These are phyloP conservation scores for Athelia sp. DNA, from an alignment of 1,284 basidiomycete species.

Conservation along the genomic window DNA sequence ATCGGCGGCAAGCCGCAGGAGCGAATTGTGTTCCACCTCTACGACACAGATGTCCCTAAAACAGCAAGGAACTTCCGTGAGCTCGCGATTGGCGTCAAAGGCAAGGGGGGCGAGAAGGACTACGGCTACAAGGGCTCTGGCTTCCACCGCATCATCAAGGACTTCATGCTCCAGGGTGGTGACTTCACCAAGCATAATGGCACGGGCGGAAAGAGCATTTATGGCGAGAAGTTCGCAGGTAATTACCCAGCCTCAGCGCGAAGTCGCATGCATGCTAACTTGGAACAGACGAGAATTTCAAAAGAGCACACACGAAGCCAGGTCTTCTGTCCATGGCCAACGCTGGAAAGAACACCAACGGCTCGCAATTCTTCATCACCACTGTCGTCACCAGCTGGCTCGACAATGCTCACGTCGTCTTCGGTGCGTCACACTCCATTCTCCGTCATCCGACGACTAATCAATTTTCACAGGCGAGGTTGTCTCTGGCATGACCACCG, in stretches of 20 bases:
- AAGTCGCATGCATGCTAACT: not conserved
- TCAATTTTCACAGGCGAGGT: conserved; percentile 50
- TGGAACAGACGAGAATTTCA: conserved; percentile 80
- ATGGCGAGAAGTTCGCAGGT: conserved; percentile 78
- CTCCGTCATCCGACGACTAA: not conserved
- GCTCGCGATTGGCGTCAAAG: conserved; percentile 76
- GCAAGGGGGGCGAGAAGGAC: conserved; percentile 49
- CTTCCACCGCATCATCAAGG: conserved; percentile 85
- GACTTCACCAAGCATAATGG: conserved; percentile 74
- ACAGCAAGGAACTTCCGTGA: conserved; percentile 82
- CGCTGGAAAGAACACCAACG: conserved; percentile 68
- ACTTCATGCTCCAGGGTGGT: conserved; percentile 84
- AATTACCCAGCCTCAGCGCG: conserved; percentile 9
- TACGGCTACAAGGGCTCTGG: conserved; percentile 60
- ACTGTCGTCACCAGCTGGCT: conserved; percentile 78
- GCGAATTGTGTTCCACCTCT: conserved; percentile 72
- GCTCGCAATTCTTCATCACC: conserved; percentile 86
- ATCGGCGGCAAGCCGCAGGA: conserved; percentile 68
- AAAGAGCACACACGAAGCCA: conserved; percentile 69
- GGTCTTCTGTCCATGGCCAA: conserved; percentile 93
- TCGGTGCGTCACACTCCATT: conserved; percentile 48
- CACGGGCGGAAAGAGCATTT: conserved; percentile 90
- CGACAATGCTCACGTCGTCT: conserved; percentile 78
- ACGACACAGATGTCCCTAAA: conserved; percentile 62
- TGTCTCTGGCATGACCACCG: conserved; percentile 73